Conservation (phyloP, 2,329 filamentous ascomycete species). For the Raffaelea albimanens region DNA sequence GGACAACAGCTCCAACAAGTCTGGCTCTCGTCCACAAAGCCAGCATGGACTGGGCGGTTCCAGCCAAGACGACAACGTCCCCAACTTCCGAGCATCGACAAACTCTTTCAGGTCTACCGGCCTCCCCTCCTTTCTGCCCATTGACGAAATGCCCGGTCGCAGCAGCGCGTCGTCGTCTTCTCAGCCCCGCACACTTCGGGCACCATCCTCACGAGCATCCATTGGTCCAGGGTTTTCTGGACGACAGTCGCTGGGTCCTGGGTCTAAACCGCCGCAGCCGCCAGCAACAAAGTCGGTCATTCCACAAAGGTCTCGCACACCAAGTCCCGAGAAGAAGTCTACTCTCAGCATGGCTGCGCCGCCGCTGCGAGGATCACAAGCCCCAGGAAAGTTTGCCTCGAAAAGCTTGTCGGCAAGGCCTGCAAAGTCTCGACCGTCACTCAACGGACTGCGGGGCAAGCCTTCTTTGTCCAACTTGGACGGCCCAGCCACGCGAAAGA, state of each 20-base stretch:
- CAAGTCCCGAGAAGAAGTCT: slow-evolving; percentile 28
- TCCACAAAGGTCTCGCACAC: slow-evolving; percentile 22
- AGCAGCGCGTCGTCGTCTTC: slow-evolving; percentile 20
- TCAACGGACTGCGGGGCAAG: slow-evolving; percentile 46
- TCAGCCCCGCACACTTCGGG: slow-evolving; percentile 25
- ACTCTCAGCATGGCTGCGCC: slow-evolving; percentile 14
- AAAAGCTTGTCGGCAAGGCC: slow-evolving; percentile 37
- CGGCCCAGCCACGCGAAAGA: slow-evolving; percentile 23
- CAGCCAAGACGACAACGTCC: slow-evolving; percentile 31
- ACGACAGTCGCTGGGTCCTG: background rate
- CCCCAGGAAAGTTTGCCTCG: slow-evolving; percentile 30
- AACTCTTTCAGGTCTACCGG: slow-evolving; percentile 34
- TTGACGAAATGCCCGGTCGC: slow-evolving; percentile 33
- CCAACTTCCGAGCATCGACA: slow-evolving; percentile 33
- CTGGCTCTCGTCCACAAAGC: slow-evolving; percentile 39
- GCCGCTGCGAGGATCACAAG: too few relatives aligned
- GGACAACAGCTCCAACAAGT: slow-evolving; percentile 43
- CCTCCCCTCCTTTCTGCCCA: slow-evolving; percentile 20
- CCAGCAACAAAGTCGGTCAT: slow-evolving; percentile 17
- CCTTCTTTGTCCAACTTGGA: slow-evolving; percentile 36
- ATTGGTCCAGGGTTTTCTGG: background rate
- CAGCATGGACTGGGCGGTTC: slow-evolving; percentile 43
- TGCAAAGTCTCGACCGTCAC: slow-evolving; percentile 40
- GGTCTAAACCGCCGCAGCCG: slow-evolving; percentile 20
- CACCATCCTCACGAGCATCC: slow-evolving; percentile 19